Conservation (phyloP, 768 basidiomycete species). For the Suillus fuscotomentosus region DNA sequence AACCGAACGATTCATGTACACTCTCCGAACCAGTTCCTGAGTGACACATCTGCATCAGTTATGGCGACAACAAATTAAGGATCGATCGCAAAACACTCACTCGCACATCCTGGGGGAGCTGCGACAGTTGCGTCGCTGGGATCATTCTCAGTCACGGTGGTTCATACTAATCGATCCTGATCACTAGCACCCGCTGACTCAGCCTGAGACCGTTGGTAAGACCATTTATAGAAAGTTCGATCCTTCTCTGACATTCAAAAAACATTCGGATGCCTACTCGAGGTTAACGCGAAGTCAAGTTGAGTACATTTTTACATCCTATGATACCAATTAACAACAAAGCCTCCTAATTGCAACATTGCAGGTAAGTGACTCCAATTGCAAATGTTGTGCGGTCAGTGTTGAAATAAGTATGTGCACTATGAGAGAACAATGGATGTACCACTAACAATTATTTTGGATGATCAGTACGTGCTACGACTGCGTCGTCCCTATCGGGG, state of each 20-base stretch:
- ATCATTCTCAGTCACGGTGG: too few relatives aligned
- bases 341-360: neutral
- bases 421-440: neutral
- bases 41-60: neutral
- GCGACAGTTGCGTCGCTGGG: neutral
- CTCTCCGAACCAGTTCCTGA: neutral
- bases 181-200: too few relatives aligned
- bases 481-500: neutral
- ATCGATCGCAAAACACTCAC: neutral
- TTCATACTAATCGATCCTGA: too few relatives aligned
- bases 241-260: too few relatives aligned
- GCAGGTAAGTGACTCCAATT: neutral
- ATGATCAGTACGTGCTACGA: neutral
- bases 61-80: neutral
- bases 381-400: neutral
- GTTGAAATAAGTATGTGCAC: too few relatives aligned
- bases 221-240: too few relatives aligned
- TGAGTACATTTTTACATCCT: too few relatives aligned
- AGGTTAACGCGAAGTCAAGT: too few relatives aligned
- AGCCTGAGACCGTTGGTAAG: too few relatives aligned
- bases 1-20: neutral
- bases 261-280: too few relatives aligned
- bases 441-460: neutral
- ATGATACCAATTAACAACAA: neutral
- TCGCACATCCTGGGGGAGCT: neutral